Base-by-base conservation (phyloP, 202 grass and related monocot species). In the Eragrostis tef region DNA sequence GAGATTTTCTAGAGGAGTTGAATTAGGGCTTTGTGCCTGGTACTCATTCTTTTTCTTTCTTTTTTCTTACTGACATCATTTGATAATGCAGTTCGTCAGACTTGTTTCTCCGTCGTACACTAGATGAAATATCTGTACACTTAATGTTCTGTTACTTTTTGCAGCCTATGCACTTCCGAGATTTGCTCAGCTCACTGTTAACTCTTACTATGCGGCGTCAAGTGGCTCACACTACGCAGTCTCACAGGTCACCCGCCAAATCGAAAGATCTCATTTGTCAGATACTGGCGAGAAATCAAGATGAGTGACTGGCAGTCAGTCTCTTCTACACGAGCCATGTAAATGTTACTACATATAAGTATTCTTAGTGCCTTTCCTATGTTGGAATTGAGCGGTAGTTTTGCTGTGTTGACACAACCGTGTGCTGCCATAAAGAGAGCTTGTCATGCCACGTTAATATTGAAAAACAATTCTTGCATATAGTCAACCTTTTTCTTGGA, bases 181-280 rank as follows among this genome's bases (percentile, higher is more conserved):
- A 65, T 98, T 98, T 83, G 73, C 85, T 63, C 92, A 91, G 89
- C 78, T 95, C 39, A 93, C 90, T 3, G 92, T 93, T 47, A 91
- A 88, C 31, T 98, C 96, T 0, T 93, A 93, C 80, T 95, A 95
- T 43, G 87, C 89, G 2, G 85, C 96, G 87, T 98, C 83, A 74
- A 91, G 85, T 45, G 92, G 87, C 20, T 93, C 90, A 2, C 90
- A 91, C 66, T 87, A 95, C 26, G 80, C 73, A 2, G 73, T 95
- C 80, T 98, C 95, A 53, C 92, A 91, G 51, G 80, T 88, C 19
- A 98, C 90, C 6, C 79, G 85, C n/a, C 83, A 85, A 13, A 81
- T 98, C 2, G 90, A 98, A 87, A 86, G 71, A 20, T 17, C 80
- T 48, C 81, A 85, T 87, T 83, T 88, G 12, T 74, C 87, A 46